Base-by-base conservation (phyloP, 495 filamentous ascomycete species). In the Tuber aestivum region DNA sequence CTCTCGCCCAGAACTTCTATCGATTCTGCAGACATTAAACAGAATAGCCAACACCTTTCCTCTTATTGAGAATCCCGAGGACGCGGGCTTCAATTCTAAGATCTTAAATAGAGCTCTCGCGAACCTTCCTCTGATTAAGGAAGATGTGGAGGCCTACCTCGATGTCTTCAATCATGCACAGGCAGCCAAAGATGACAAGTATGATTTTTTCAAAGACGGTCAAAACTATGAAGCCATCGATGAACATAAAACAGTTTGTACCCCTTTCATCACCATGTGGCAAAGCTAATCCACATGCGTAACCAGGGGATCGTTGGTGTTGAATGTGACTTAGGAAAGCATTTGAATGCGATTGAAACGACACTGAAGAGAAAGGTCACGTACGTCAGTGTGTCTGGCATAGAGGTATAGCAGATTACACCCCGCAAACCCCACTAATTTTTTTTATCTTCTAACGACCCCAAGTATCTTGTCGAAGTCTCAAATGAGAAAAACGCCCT, bases 151-250 rank as follows among this genome's bases (percentile, higher is more conserved):
- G 32, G 86, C 83, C 3, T 94, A 91, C 77, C 88, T 99, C 23
- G 91, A 96, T 75, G 90, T 90, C 76, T 95, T 99, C 83, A 97
- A 96, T 77, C 85, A 90, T 70, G 86, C 95, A 79, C 93, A 96
- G 0, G 95, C 95, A 0, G 90, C 88, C 61, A 90, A 88, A 16
- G 92, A 98, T 81, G 94, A 99, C 84, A 97, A 97, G 78, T 97
- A 97, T 82, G 84, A 87, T 14, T 99, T 99, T 86, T 98, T 99
- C 84, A 89, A 92, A 3, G 92, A 97, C 75, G 89, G 91, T 5
- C 87, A 93, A 71, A 40, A 74, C 7, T 81, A 81, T 69, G 79
- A 83, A 32, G 76, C 69, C 32, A 97, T 98, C 76, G 89, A 88
- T 7, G 90, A 93, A 70, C 90, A 94, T 78, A 98, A 97, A 83